phyloP scores from a whole-genome alignment of 2,329 filamentous ascomycete genomes.

The Ophiostoma ulmi region DNA sequence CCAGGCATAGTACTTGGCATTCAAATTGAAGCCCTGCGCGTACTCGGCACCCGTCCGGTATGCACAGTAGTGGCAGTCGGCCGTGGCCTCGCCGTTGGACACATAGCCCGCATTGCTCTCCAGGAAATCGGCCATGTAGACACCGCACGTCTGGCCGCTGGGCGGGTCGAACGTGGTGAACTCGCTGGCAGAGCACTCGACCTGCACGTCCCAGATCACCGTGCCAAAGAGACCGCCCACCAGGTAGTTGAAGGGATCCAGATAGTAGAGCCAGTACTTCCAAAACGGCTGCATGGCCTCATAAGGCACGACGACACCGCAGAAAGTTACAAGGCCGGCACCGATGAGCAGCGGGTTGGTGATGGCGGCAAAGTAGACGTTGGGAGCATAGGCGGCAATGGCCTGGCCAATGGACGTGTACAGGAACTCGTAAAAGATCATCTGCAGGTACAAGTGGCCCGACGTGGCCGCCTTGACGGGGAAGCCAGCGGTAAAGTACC shows the following conservation, averaged over 20 bases:
- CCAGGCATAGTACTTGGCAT: slow-evolving; percentile 57
- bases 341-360: slow-evolving; percentile 50
- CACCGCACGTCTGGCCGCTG: slow-evolving; percentile 50
- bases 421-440: slow-evolving; percentile 66
- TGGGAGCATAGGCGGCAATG: slow-evolving; percentile 64
- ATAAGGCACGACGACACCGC: slow-evolving; percentile 56
- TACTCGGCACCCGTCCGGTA: slow-evolving; percentile 47
- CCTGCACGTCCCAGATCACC: slow-evolving; percentile 60
- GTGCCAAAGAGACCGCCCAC: slow-evolving; percentile 66
- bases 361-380: slow-evolving; percentile 61
- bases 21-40: slow-evolving; percentile 45
- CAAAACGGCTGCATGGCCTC: slow-evolving; percentile 62
- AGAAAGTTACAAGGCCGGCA: slow-evolving; percentile 55
- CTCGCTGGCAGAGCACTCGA: slow-evolving; percentile 66
- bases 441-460: slow-evolving; percentile 60
- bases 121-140: slow-evolving; percentile 55
- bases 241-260: slow-evolving; percentile 79
- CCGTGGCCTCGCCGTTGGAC: slow-evolving; percentile 43
- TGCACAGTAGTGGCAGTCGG: slow-evolving; percentile 51
- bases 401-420: slow-evolving; percentile 69
- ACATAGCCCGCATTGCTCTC: slow-evolving; percentile 49
- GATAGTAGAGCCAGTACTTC: slow-evolving; percentile 71
- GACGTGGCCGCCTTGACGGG: slow-evolving; percentile 63
- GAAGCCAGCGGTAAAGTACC: slow-evolving; percentile 82
- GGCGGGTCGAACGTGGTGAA: slow-evolving; percentile 61